These are phyloP conservation scores for Yamadazyma oceani DNA, from an alignment of 1,139 yeast species.

Conservation along the genomic window DNA sequence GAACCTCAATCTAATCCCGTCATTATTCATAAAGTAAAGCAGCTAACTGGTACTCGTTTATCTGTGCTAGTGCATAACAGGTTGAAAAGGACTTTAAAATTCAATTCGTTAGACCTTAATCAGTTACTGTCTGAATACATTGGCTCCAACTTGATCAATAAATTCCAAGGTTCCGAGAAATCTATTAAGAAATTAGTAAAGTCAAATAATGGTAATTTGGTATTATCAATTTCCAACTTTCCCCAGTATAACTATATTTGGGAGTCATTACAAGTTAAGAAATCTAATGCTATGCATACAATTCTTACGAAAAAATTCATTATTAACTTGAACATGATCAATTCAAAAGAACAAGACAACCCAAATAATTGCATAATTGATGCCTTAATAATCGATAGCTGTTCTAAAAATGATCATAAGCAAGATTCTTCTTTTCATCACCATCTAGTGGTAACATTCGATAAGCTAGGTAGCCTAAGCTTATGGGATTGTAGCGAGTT, in stretches of 20 bases:
- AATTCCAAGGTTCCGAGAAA: conserved; percentile 83
- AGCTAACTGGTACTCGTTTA: conserved; percentile 16
- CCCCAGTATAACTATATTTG: conserved; percentile 63
- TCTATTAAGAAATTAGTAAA: conserved; percentile 68
- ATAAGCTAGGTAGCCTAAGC: conserved; percentile 52
- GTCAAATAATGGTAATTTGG: conserved; percentile 41
- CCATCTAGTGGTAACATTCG: conserved; percentile 49
- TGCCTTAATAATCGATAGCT: conserved; percentile 37
- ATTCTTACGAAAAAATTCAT: conserved; percentile 38
- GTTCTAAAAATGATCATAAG: conserved; percentile 22
- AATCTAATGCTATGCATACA: conserved; percentile 18
- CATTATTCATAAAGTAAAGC: conserved; percentile 21
- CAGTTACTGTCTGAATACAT: conserved; percentile 9
- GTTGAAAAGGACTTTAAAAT: conserved; percentile 35
- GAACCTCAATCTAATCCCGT: conserved; percentile 24
- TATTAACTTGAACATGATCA: conserved; percentile 21
- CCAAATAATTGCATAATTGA: conserved; percentile 25
- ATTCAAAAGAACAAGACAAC: conserved; percentile 3
- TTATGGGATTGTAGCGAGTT: conserved; percentile 63
- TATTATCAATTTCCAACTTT: conserved; percentile 44
- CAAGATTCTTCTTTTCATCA: conserved; percentile 11
- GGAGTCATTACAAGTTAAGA: conserved; percentile 45
- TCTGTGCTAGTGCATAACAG: conserved; percentile 39
- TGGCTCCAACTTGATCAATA: conserved; percentile 32
- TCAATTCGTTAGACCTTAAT: conserved; percentile 19